Evolutionary conservation across 2,329 filamentous ascomycete genomes (phyloP).

Genomic region (Calonectria honghensis): DNA sequence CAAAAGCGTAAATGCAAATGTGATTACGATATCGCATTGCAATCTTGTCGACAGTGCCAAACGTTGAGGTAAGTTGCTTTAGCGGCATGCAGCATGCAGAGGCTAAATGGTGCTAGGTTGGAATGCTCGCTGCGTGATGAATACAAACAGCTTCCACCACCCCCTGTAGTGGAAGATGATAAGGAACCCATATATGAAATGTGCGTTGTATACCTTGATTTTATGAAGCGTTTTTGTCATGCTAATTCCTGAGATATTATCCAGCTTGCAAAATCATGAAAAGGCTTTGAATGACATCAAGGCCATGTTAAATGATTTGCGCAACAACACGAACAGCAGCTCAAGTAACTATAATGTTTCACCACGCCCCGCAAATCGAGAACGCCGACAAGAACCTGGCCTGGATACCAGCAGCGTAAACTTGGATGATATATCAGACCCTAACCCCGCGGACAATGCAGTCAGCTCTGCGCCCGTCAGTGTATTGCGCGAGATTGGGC

Average conservation of each 20-base stretch:
- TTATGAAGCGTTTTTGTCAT: neutral
- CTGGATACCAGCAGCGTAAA: no score
- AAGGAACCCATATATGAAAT: neutral
- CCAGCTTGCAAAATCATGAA: constrained; percentile 10
- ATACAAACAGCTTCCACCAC: neutral
- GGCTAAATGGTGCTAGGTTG: neutral
- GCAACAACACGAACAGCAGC: neutral
- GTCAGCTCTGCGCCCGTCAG: constrained; percentile 8
- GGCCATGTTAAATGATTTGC: neutral
- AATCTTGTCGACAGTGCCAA: constrained; percentile 27
- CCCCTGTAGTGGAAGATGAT: neutral
- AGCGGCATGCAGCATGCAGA: no score
- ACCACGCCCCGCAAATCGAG: no score
- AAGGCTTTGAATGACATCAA: constrained; percentile 16
- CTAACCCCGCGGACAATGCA: constrained; percentile 10
- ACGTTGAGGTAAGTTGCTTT: neutral
- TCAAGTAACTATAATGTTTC: neutral
- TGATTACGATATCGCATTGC: constrained; percentile 13
- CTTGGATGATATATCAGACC: neutral
- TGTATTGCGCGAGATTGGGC: constrained; percentile 26
- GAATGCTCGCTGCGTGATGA: constrained; percentile 13
- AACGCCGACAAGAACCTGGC: neutral
- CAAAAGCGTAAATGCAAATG: constrained; percentile 31
- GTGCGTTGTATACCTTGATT: neutral
- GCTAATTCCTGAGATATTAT: neutral